Base-by-base conservation (phyloP, 805 yeast genomes). In the Cyberlindnera xishuangbannaensis region DNA sequence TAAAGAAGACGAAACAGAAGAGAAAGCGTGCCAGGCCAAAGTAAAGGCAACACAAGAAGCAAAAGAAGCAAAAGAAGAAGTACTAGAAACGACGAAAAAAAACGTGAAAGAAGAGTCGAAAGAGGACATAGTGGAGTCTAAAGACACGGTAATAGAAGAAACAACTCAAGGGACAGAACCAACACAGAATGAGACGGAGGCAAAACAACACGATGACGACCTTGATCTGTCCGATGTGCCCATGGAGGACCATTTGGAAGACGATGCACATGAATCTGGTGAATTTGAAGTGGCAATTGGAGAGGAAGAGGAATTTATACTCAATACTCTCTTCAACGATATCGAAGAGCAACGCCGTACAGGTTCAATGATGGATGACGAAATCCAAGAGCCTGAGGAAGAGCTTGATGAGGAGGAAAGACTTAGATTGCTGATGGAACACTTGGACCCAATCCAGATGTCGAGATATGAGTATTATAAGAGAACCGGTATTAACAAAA, bases 401-500 rank as follows among this genome's bases (percentile, higher is more conserved):
- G 65, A 65, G 24, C 36, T 62, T 33, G 62, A 56, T 15, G 68
- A 74, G 33, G 80, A 77, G 41, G 84, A 81, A 26, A 65, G 70
- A 37, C 68, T 74, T 35, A 65, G 77, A 34, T 50, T 86, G 18
- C 63, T 88, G 42, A 71, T 87, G 38, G 74, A 84, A 15, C 75
- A 78, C 43, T 73, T 90, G 54, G 81, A 82, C 43, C 73, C 73
- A n/a, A 83, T 78, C 18, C 97, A 90, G 53, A 78, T 83, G 78
- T 78, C 79, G 37, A 61, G 95, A 32, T 90, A 86, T 56, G 96
- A 87, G 54, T 83, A 82, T 15, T 87, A 78, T 58, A 70, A 95
- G 44, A 67, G 97, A 45, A 79, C 95, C 25, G 76, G 81, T 26
- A 55, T 82, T 35, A 78, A 76, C 45, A 77, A 81, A 40, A 71